phyloP scores from a whole-genome alignment of 2,329 filamentous ascomycete genomes.

The Bipolaris cookei region DNA sequence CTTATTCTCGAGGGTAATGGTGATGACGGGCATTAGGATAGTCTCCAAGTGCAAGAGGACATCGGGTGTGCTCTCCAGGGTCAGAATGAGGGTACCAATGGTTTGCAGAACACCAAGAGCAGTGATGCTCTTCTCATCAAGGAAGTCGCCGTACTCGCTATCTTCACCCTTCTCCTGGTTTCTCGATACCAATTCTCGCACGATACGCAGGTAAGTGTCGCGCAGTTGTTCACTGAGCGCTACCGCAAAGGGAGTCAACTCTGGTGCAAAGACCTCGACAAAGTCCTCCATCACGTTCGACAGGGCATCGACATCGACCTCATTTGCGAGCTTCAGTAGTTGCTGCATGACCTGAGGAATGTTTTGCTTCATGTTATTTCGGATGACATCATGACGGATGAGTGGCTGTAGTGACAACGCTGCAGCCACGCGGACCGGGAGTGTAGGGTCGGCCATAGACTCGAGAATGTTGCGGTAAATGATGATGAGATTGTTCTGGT shows the following conservation, averaged over 20 bases:
- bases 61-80: constrained; percentile 94
- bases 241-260: constrained; percentile 95
- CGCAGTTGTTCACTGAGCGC: constrained; percentile 93
- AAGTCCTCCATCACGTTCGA: constrained; percentile 99
- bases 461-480: constrained; percentile 97
- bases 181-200: constrained; percentile 88
- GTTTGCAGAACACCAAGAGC: constrained; percentile 95
- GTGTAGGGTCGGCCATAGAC: constrained; percentile 91
- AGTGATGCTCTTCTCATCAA: constrained; percentile 98
- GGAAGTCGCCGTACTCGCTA: constrained; percentile 83
- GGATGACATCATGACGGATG: constrained; percentile 93
- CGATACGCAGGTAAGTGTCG: constrained; percentile 93
- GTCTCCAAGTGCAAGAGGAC: constrained; percentile 93
- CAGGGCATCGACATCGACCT: constrained; percentile 95
- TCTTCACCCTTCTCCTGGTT: constrained; percentile 76
- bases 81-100: constrained; percentile 95
- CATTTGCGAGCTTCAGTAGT: constrained; percentile 93
- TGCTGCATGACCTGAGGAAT: constrained; percentile 99
- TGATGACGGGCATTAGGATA: constrained; percentile 95
- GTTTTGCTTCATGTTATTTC: constrained; percentile 93
- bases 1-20: constrained; percentile 95
- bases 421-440: constrained; percentile 93
- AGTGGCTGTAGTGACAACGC: constrained; percentile 92
- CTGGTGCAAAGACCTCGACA: constrained; percentile 96
- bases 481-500: constrained; percentile 90